Evolutionary conservation across 1,284 basidiomycete genomes (phyloP).

Genomic region (Trichosporon sp.): DNA sequence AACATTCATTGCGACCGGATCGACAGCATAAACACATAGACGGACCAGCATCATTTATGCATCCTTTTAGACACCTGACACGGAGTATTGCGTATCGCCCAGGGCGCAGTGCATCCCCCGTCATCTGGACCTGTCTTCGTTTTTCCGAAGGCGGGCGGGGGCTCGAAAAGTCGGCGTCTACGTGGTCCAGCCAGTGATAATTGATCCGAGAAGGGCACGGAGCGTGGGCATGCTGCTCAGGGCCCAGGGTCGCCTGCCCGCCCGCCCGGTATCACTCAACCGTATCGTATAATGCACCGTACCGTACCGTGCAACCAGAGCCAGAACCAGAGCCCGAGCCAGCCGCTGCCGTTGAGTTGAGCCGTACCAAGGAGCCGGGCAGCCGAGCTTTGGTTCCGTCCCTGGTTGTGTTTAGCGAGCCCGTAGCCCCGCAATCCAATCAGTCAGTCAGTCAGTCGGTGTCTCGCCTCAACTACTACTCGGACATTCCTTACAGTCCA

Average conservation of each 20-base stretch:
- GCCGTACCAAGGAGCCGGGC: not conserved
- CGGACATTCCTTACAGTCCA: not conserved
- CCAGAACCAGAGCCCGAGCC: not conserved
- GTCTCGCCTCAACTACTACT: not conserved
- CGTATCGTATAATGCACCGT: no score
- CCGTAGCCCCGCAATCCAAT: not conserved
- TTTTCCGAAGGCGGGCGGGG: not conserved
- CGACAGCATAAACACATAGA: not conserved
- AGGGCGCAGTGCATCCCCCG: no score
- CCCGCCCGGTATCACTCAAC: slow-evolving; percentile 1
- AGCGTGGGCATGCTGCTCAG: not conserved
- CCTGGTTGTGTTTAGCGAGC: not conserved
- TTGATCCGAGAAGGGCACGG: not conserved
- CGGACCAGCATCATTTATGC: not conserved
- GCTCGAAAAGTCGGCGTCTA: not conserved
- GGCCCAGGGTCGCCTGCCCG: not conserved
- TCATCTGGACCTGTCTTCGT: not conserved
- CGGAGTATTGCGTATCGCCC: no score
- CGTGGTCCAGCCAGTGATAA: slow-evolving; percentile 2
- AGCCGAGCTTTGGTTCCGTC: slow-evolving; percentile 3
- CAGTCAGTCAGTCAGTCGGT: no score
- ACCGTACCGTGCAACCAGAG: no score
- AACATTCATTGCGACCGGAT: not conserved
- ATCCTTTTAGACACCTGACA: not conserved
- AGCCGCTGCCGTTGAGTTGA: not conserved